Evolutionary conservation across 495 filamentous ascomycete genomes (phyloP).

Genomic region (Penicillium maclennaniae): DNA sequence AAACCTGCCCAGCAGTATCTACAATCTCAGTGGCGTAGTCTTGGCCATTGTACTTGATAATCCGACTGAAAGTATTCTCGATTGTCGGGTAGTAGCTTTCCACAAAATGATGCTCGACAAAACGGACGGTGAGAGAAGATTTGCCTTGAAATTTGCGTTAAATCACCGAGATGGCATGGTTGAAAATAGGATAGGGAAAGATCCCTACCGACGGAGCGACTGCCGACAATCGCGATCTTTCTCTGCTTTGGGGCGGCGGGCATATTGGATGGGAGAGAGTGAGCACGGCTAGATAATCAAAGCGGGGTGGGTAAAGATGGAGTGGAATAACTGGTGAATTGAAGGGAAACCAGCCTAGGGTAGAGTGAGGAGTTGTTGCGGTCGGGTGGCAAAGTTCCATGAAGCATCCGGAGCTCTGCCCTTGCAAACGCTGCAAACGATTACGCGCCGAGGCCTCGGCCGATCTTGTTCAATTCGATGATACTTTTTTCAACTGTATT

Average conservation of each 20-base stretch:
- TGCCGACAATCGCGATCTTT: constrained; percentile 98
- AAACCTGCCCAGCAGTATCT: constrained; percentile 95
- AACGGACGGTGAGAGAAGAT: constrained; percentile 95
- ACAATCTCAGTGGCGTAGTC: constrained; percentile 97
- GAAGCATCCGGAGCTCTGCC: constrained; percentile 21
- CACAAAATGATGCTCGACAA: constrained; percentile 96
- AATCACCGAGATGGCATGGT: background rate
- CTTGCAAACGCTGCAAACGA: constrained; percentile 31
- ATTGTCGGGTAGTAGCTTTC: constrained; percentile 99
- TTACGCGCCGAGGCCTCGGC: constrained; percentile 3
- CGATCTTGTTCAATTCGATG: background rate
- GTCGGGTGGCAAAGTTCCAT: constrained; percentile 27
- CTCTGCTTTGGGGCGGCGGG: constrained; percentile 84
- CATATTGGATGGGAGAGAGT: constrained; percentile 48
- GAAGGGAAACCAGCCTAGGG: background rate
- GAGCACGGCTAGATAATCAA: background rate
- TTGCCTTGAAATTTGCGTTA: constrained; percentile 60
- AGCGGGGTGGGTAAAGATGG: background rate
- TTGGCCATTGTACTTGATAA: constrained; percentile 86
- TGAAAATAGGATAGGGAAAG: background rate
- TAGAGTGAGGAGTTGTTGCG: constrained; percentile 5
- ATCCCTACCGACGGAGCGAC: constrained; percentile 85
- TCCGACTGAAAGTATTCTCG: constrained; percentile 96
- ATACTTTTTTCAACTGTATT: background rate
- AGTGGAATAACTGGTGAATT: background rate